phyloP scores from a whole-genome alignment of 164 flowering plant genomes.

The Magnolia kwangsiensis region DNA sequence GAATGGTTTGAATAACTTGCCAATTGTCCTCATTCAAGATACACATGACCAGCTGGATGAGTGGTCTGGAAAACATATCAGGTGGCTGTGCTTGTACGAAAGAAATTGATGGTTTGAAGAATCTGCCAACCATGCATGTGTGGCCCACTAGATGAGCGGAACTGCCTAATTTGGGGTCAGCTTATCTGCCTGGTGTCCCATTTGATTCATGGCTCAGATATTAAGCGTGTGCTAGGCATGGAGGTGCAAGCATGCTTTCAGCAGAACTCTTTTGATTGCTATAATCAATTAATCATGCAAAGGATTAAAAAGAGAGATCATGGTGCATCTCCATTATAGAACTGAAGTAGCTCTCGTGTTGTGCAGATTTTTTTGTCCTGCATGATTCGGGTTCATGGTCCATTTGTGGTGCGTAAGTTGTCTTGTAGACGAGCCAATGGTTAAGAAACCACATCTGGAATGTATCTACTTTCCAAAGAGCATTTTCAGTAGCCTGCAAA shows the following conservation, averaged over 20 bases:
- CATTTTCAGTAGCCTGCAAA: not conserved
- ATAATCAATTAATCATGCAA: not conserved
- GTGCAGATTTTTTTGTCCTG: conserved; percentile 78
- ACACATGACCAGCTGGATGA: no score
- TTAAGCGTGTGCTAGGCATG: no score
- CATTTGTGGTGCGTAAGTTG: no score
- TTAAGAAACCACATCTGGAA: not conserved
- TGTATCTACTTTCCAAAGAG: not conserved
- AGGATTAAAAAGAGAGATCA: conserved; percentile 8
- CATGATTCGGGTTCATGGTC: conserved; percentile 37
- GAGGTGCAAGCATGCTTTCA: conserved; percentile 3
- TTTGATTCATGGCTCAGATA: conserved; percentile 1
- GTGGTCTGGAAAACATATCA: no score
- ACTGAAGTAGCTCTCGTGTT: conserved; percentile 67
- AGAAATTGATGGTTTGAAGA: no score
- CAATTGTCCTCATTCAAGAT: no score
- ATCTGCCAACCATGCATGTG: no score
- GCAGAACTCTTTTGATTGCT: conserved; percentile 15
- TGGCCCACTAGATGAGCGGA: no score
- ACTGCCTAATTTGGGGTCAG: conserved; percentile 13
- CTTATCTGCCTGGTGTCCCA: conserved; percentile 31
- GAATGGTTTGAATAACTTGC: no score
- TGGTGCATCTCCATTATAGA: conserved; percentile 26
- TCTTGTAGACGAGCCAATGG: no score
- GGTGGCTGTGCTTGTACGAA: no score